Percentiles rank a stretch among this genome's conserved stretches.
These are phyloP conservation scores for Penicillium desertorum DNA, from an alignment of 495 filamentous ascomycete species.

Conservation along the genomic window DNA sequence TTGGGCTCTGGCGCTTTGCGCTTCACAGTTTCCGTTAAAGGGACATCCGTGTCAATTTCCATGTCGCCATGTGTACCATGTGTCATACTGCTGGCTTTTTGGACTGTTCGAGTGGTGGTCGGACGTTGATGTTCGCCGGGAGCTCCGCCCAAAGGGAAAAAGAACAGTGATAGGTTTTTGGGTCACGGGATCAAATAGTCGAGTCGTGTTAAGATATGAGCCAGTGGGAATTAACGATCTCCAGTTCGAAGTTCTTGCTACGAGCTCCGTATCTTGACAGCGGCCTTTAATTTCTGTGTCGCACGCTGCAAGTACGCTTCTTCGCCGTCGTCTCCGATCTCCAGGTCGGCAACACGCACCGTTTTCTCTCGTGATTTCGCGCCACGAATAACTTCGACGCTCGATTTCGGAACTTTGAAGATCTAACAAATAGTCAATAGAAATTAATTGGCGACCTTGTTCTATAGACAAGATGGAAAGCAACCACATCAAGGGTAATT, in stretches of 20 bases:
- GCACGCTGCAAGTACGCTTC: slow-evolving; percentile 30
- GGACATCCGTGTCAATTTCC: neutral
- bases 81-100: slow-evolving; percentile 6
- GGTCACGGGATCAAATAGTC: slow-evolving; percentile 27
- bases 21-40: slow-evolving; percentile 23
- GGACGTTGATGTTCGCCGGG: slow-evolving; percentile 5
- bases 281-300: slow-evolving; percentile 17
- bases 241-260: neutral
- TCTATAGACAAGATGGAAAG: neutral
- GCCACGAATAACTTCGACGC: slow-evolving; percentile 62
- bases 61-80: slow-evolving; percentile 4
- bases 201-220: neutral
- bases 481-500: neutral
- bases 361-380: slow-evolving; percentile 63
- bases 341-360: slow-evolving; percentile 38
- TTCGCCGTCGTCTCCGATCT: slow-evolving; percentile 29
- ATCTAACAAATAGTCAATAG: slow-evolving; percentile 32
- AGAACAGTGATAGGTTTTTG: slow-evolving; percentile 21
- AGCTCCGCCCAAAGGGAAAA: slow-evolving; percentile 17
- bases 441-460: slow-evolving; percentile 5
- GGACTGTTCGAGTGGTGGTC: neutral
- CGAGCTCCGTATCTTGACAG: slow-evolving; percentile 1
- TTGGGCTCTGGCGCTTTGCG: slow-evolving; percentile 32
- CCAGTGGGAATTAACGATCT: neutral
- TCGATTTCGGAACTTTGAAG: slow-evolving; percentile 61